A percentile compares a stretch with the other conserved stretches of the same genome.
These are phyloP conservation scores for Apiospora malaysiana DNA, from an alignment of 2,329 filamentous ascomycete genomes.

Conservation along the genomic window DNA sequence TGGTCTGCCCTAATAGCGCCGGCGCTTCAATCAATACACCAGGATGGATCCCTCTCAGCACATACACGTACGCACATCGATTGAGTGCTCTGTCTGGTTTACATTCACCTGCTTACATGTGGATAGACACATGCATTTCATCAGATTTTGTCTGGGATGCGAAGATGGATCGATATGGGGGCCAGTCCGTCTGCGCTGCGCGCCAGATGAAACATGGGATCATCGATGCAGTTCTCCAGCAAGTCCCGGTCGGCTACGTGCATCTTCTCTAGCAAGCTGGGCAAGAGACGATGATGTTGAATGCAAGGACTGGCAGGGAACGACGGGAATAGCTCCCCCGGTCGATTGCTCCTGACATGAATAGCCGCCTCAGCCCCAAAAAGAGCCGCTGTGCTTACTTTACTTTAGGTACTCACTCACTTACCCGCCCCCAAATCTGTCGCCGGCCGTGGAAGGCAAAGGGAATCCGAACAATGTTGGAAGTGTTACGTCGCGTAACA, in stretches of 20 bases:
- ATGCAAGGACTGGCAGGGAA: background rate
- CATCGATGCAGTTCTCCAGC: constrained; percentile 2
- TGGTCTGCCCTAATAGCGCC: background rate
- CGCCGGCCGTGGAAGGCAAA: constrained; percentile 42
- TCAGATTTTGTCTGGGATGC: background rate
- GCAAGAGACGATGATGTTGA: background rate
- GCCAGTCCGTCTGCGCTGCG: background rate
- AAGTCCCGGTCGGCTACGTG: constrained; percentile 4
- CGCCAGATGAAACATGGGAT: constrained; percentile 14
- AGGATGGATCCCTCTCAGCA: background rate
- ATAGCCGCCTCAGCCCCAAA: constrained; percentile 10
- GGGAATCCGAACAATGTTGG: no score
- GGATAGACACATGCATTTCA: background rate
- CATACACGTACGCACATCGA: background rate
- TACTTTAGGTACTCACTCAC: no score
- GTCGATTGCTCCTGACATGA: constrained; percentile 6
- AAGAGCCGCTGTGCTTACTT: background rate
- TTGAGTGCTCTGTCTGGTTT: background rate
- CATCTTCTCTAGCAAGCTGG: background rate
- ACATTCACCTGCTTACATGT: background rate
- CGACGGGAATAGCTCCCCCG: background rate
- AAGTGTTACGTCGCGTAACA: background rate
- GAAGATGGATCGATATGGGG: background rate
- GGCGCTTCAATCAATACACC: background rate
- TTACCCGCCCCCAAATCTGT: background rate